A percentile compares a stretch with the other conserved stretches of the same genome.
Conservation (phyloP, 2,329 filamentous ascomycete species). For the Pseudocercospora vitis region DNA sequence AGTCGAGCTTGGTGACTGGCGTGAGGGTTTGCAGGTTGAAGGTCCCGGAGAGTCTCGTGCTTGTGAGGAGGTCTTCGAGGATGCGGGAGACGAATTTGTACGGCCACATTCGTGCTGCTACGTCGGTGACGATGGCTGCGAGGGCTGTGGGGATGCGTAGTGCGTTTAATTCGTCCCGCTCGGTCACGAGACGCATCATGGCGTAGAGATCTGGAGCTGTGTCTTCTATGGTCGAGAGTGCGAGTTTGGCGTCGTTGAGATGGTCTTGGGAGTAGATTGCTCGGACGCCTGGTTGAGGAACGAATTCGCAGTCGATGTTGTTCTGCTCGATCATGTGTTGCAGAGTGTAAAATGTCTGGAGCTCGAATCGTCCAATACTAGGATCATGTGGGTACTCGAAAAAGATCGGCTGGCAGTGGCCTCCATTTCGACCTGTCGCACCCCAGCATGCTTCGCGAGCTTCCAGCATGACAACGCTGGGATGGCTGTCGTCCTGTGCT, state of each 20-base stretch:
- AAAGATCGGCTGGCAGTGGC: slow-evolving; percentile 71
- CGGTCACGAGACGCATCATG: slow-evolving; percentile 43
- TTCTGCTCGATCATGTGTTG: slow-evolving; percentile 57
- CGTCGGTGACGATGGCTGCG: slow-evolving; percentile 64
- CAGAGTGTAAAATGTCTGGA: slow-evolving; percentile 65
- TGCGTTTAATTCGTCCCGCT: slow-evolving; percentile 48
- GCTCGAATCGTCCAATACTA: slow-evolving; percentile 66
- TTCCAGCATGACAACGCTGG: slow-evolving; percentile 70
- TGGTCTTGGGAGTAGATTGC: slow-evolving; percentile 59
- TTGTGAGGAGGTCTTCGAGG: slow-evolving; percentile 59
- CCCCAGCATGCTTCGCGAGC: slow-evolving; percentile 79
- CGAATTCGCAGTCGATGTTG: slow-evolving; percentile 69
- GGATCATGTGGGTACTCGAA: slow-evolving; percentile 59
- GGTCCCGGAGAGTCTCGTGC: slow-evolving; percentile 30
- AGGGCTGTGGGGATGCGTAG: slow-evolving; percentile 56
- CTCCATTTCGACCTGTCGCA: slow-evolving; percentile 69
- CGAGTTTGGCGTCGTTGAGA: slow-evolving; percentile 53
- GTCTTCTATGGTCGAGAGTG: slow-evolving; percentile 53
- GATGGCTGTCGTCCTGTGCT: slow-evolving; percentile 45
- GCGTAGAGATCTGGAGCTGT: slow-evolving; percentile 58
- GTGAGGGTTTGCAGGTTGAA: slow-evolving; percentile 78
- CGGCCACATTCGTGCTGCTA: slow-evolving; percentile 73
- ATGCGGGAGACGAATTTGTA: slow-evolving; percentile 79
- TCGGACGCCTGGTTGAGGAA: slow-evolving; percentile 62
- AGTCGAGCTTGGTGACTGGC: slow-evolving; percentile 49